phyloP scores from a whole-genome alignment of 192 early-diverging fungal genomes.

The Coemansia sp. region DNA sequence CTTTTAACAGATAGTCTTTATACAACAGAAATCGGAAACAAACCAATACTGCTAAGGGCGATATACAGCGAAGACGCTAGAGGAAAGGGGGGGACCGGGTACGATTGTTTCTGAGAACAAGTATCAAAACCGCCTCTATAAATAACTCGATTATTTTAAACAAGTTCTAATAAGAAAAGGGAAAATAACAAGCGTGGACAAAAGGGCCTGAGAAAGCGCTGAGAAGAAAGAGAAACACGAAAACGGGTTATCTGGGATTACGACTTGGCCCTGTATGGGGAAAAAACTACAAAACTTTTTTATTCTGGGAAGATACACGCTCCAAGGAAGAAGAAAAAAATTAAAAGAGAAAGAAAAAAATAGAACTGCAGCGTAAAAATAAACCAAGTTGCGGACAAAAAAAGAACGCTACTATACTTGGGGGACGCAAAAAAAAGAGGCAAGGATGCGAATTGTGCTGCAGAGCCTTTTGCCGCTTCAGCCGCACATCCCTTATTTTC shows the following conservation, averaged over 20 bases:
- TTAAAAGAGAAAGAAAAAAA: conserved; percentile 15
- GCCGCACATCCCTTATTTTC: not conserved
- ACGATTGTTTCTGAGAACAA: not conserved
- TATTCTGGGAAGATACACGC: not conserved
- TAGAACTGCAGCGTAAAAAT: conserved; percentile 24
- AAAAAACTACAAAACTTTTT: conserved; percentile 3
- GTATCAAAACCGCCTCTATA: not conserved
- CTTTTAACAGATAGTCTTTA: conserved; percentile 3
- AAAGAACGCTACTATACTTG: not conserved
- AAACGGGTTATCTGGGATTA: conserved; percentile 1
- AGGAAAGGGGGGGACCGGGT: not conserved
- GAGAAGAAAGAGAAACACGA: conserved; percentile 6
- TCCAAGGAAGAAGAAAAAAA: not conserved
- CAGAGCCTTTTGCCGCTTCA: not conserved
- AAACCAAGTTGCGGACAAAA: conserved; percentile 13
- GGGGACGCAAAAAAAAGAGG: not conserved
- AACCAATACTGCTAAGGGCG: not conserved
- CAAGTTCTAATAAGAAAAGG: not conserved
- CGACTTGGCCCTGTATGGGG: not conserved
- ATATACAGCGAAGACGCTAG: not conserved
- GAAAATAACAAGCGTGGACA: conserved; percentile 13
- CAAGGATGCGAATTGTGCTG: not conserved
- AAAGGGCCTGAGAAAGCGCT: conserved; percentile 7
- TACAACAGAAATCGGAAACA: not conserved
- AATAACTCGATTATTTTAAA: conserved; percentile 4